These are phyloP conservation scores for Geopyxis carbonaria DNA, from an alignment of 495 filamentous ascomycete species.

Conservation along the genomic window DNA sequence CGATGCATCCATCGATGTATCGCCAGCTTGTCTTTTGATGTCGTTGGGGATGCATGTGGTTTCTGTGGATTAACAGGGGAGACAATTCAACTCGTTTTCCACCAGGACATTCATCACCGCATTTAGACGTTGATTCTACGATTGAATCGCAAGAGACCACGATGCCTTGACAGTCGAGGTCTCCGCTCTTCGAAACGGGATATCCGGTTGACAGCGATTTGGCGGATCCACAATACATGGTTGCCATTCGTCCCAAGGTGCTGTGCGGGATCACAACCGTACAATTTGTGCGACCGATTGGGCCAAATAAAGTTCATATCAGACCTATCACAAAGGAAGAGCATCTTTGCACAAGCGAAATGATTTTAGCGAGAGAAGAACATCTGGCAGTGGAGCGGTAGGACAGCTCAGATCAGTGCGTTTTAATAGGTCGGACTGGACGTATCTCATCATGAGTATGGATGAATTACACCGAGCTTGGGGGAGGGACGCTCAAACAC, in stretches of 20 bases:
- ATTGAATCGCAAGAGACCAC: slow-evolving; percentile 2
- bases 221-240: too few species aligned
- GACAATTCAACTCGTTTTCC: not conserved
- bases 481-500: not conserved
- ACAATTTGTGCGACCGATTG: too few species aligned
- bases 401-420: not conserved
- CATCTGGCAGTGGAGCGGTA: not conserved
- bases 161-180: not conserved
- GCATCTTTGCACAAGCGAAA: not conserved
- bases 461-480: not conserved
- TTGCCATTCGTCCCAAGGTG: too few species aligned
- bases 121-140: slow-evolving; percentile 3
- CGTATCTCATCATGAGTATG: not conserved
- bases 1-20: slow-evolving; percentile 3
- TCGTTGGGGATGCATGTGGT: not conserved
- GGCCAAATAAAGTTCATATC: not conserved
- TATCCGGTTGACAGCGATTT: too few species aligned
- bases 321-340: not conserved
- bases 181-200: not conserved
- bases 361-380: not conserved
- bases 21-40: not conserved
- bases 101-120: not conserved
- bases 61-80: not conserved
- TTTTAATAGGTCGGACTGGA: not conserved
- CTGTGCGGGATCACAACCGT: too few species aligned